Evolutionary conservation across 2,329 filamentous ascomycete species (phyloP).

Genomic region (Fusarium brachygibbosum): DNA sequence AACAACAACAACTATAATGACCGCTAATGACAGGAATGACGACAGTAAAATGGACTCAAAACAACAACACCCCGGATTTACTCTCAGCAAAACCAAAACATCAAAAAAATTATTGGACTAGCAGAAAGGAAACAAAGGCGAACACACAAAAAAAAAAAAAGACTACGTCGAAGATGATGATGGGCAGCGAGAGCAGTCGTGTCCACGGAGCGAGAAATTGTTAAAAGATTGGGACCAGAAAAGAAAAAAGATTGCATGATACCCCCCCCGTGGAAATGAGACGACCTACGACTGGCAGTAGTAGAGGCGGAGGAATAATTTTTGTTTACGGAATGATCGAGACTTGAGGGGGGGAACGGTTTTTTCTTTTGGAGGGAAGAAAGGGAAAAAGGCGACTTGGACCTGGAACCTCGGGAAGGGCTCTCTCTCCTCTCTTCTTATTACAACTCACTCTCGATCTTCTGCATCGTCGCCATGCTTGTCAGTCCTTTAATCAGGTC

Average conservation of each 20-base stretch:
- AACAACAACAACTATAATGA: constrained; percentile 28
- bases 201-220: constrained; percentile 30
- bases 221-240: constrained; percentile 30
- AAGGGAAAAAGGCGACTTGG: constrained; percentile 12
- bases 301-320: constrained; percentile 17
- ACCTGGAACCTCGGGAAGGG: constrained; percentile 1
- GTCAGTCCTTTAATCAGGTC: constrained; percentile 35
- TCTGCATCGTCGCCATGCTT: constrained; percentile 36
- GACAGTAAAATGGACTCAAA: constrained; percentile 30
- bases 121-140: constrained; percentile 21
- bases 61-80: constrained; percentile 12
- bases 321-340: constrained; percentile 12
- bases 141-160: constrained; percentile 16
- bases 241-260: constrained; percentile 37
- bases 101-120: constrained; percentile 13
- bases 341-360: neutral
- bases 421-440: constrained; percentile 16
- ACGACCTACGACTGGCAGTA: constrained; percentile 32
- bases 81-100: constrained; percentile 26
- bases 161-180: constrained; percentile 34
- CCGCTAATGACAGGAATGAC: constrained; percentile 43
- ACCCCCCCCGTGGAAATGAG: constrained; percentile 37
- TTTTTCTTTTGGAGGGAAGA: neutral
- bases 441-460: constrained; percentile 14
- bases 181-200: constrained; percentile 38